Evolutionary conservation across 1,139 yeast genomes (phyloP).

Genomic region (Blastobotrys ciferrii): DNA sequence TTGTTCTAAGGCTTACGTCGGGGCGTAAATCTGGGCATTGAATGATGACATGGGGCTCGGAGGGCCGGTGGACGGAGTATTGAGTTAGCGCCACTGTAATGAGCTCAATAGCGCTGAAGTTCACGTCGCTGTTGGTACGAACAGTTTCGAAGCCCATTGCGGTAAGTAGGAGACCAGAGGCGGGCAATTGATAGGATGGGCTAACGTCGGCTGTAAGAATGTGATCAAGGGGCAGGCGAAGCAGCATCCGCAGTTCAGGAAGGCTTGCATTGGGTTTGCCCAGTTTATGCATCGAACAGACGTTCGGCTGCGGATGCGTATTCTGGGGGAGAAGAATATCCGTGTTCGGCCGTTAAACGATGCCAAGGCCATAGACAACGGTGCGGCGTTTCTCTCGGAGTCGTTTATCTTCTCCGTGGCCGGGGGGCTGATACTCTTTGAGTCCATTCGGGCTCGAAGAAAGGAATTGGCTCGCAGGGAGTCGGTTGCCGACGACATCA

Average conservation of each 20-base stretch:
- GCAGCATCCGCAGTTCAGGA: conserved; percentile 64
- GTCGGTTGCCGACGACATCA: conserved; percentile 65
- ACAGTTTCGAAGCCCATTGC: conserved; percentile 86
- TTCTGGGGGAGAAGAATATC: conserved; percentile 55
- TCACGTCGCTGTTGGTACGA: conserved; percentile 70
- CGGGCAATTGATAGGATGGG: neutral
- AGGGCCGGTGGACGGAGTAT: neutral
- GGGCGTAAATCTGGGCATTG: neutral
- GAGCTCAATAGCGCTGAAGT: conserved; percentile 62
- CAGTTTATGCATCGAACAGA: conserved; percentile 72
- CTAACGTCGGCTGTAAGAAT: conserved; percentile 34
- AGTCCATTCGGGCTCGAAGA: conserved; percentile 64
- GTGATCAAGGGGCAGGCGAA: conserved; percentile 73
- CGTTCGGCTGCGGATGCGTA: conserved; percentile 56
- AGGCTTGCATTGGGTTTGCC: conserved; percentile 65
- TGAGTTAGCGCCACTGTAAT: conserved; percentile 23
- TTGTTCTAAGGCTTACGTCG: neutral
- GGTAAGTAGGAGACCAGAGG: conserved; percentile 32
- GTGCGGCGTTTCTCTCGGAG: conserved; percentile 79
- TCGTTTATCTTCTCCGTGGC: conserved; percentile 75
- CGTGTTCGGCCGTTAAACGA: conserved; percentile 79
- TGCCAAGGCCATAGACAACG: conserved; percentile 77
- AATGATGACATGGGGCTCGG: neutral
- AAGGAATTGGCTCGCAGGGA: conserved; percentile 64
- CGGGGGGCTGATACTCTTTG: conserved; percentile 73